Base-by-base conservation (phyloP, 2,329 filamentous ascomycete species). In the Fusarium goolgardi region DNA sequence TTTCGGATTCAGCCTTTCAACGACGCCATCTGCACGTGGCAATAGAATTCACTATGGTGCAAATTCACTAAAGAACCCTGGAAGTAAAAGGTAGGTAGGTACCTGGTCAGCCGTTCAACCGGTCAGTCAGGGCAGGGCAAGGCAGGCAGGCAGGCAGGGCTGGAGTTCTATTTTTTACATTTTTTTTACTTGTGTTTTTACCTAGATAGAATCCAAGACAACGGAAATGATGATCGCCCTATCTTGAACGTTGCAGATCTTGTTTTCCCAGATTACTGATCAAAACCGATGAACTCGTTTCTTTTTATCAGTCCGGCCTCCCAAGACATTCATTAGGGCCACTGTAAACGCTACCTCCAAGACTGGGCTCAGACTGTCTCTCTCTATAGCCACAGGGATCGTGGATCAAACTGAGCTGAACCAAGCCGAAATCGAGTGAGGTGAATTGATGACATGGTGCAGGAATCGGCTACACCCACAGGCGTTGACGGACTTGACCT, bases 1-100 rank as follows among this genome's bases (percentile, higher is more conserved):
- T 37, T 27, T 51, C n/a, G 27, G 27, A 37, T 49, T 65, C 41
- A 53, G 11, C 25, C 27, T 20, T 43, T 16, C 1, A 2, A 10
- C n/a, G 34, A 51, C n/a, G 34, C 32, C 23, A 51, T 16, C 18
- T 35, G 50, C 56, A 66, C 51, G 56, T 66, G 63, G 62, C 45
- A n/a, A 25, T 5, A 37, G 34, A 39, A 43, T 41, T 18, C 29
- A 39, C 27, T 16, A 13, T 32, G 46, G 32, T 50, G 23, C 5
- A 50, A 20, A 37, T 39, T 32, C 47, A 13, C 32, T 39, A 50
- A 37, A 34, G 11, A 25, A 13, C 20, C 31, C 20, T 32, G 20
- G 10, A 34, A 29, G 27, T 29, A 11, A 9, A 9, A 20, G 23
- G n/a, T 29, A 46, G 23, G 23, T 40, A 29, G 23, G 34, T 40